Conservation (phyloP, 1,284 basidiomycete species). For the Fomitopsis betulina region DNA sequence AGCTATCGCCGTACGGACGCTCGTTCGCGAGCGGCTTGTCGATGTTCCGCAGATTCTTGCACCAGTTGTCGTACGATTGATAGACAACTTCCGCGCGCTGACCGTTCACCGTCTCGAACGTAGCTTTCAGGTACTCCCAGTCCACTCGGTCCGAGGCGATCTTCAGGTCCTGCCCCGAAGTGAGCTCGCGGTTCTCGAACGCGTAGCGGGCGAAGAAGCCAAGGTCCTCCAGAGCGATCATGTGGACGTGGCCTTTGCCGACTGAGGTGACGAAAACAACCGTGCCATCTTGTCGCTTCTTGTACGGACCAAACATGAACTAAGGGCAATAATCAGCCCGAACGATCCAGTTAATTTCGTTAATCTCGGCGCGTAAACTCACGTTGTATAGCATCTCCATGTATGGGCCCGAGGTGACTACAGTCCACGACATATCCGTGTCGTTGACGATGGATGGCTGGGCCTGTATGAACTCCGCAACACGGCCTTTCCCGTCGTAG, state of each 20-base stretch:
- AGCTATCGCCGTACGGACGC: conserved; percentile 17
- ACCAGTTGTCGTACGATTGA: conserved; percentile 35
- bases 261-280: conserved; percentile 39
- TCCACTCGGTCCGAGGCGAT: conserved; percentile 38
- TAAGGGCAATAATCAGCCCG: conserved; percentile 9
- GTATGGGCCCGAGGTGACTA: conserved; percentile 37
- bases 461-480: conserved; percentile 33
- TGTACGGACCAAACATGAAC: conserved; percentile 36
- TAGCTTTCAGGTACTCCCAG: conserved; percentile 35
- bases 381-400: conserved; percentile 39
- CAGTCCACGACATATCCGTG: conserved; percentile 33
- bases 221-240: conserved; percentile 41
- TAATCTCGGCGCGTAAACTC: conserved; percentile 13
- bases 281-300: conserved; percentile 37
- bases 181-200: conserved; percentile 36
- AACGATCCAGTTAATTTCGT: neutral
- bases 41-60: conserved; percentile 24
- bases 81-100: conserved; percentile 25
- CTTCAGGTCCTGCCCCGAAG: conserved; percentile 36
- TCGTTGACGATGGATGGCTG: conserved; percentile 33
- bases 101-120: conserved; percentile 32
- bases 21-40: conserved; percentile 30
- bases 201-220: conserved; percentile 44
- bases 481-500: conserved; percentile 36
- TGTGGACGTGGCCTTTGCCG: conserved; percentile 35